Percentiles rank a stretch among this genome's conserved stretches.
phyloP scores from a whole-genome alignment of 2,329 filamentous ascomycete genomes.

The Fusarium tuaranense region DNA sequence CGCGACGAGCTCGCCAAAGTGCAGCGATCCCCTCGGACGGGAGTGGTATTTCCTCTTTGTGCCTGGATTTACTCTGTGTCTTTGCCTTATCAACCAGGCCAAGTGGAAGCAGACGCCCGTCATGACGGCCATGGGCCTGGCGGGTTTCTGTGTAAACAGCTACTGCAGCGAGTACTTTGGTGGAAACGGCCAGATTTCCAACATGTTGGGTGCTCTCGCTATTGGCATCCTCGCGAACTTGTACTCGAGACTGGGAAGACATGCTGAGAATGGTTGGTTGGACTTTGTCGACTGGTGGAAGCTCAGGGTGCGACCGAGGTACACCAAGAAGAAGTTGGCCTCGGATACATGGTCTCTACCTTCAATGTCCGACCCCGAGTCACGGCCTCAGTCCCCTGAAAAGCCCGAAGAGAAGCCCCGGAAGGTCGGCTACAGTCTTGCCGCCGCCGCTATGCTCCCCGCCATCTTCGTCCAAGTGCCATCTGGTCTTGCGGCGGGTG shows the following conservation, averaged over 20 bases:
- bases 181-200: conserved; percentile 79
- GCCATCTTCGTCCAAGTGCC: conserved; percentile 83
- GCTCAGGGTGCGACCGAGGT: conserved; percentile 53
- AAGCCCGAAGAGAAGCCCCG: conserved; percentile 50
- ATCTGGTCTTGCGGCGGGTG: conserved; percentile 70
- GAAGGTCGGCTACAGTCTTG: conserved; percentile 77
- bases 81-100: conserved; percentile 84
- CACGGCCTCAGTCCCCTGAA: conserved; percentile 40
- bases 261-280: conserved; percentile 66
- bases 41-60: conserved; percentile 77
- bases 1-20: conserved; percentile 60
- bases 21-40: conserved; percentile 57
- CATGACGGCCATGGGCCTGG: conserved; percentile 79
- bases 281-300: conserved; percentile 65
- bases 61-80: conserved; percentile 77
- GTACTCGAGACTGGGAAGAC: conserved; percentile 76
- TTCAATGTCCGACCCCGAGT: conserved; percentile 49
- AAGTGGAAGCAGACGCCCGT: conserved; percentile 82
- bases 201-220: conserved; percentile 80
- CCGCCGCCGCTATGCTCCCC: conserved; percentile 86
- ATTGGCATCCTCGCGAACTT: conserved; percentile 84
- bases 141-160: conserved; percentile 81
- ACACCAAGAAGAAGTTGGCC: conserved; percentile 45
- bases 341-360: conserved; percentile 49
- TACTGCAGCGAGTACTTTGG: conserved; percentile 76